Evolutionary conservation across 148 eudicot genomes (phyloP).

Genomic region (Rhododendron mucronatum): DNA sequence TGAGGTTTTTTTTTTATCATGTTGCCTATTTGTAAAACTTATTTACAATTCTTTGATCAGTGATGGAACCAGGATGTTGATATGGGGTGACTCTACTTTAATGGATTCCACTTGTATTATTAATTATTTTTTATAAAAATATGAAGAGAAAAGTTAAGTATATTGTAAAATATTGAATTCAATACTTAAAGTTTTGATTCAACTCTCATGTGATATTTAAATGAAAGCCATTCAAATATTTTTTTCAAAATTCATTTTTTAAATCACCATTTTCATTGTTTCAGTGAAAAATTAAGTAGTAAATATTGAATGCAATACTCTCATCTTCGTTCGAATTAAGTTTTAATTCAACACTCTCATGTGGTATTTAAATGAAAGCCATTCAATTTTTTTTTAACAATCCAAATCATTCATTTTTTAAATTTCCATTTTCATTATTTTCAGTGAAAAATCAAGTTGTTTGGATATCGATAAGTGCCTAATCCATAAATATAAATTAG

Average conservation of each 20-base stretch:
- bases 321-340: not conserved
- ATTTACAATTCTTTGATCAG: not conserved
- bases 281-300: not conserved
- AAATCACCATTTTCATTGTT: no score
- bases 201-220: no score
- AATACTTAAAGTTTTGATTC: no score
- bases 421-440: not conserved
- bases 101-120: no score
- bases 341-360: no score
- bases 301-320: no score
- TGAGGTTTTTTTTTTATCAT: no score
- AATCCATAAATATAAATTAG: not conserved
- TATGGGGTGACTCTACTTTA: not conserved
- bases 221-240: not conserved
- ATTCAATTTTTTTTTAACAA: no score
- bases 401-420: not conserved
- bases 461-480: not conserved
- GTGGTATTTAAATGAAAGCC: not conserved
- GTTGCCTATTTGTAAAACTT: not conserved
- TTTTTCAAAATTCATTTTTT: not conserved
- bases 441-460: not conserved
- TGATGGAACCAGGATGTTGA: not conserved
- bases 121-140: no score
- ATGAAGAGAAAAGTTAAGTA: no score
- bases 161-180: no score